Evolutionary conservation across 805 yeast genomes (phyloP).

Genomic region (Torulaspora indica): DNA sequence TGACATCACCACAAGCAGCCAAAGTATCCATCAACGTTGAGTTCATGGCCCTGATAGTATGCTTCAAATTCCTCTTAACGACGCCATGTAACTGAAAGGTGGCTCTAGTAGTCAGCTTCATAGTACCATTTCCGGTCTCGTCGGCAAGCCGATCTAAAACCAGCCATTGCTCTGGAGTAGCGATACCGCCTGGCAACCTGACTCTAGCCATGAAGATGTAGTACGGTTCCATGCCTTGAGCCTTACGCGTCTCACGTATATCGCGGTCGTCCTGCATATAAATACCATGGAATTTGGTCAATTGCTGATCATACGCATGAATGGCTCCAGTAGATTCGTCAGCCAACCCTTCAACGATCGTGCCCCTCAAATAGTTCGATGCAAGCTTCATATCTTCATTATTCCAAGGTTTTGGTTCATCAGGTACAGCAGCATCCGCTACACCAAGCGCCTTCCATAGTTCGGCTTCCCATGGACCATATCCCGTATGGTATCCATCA

Average conservation of each 20-base stretch:
- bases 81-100: slow-evolving; percentile 96
- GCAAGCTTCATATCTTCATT: slow-evolving; percentile 92
- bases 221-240: slow-evolving; percentile 91
- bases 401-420: slow-evolving; percentile 88
- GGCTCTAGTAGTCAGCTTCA: slow-evolving; percentile 93
- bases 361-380: slow-evolving; percentile 86
- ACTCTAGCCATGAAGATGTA: slow-evolving; percentile 96
- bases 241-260: slow-evolving; percentile 85
- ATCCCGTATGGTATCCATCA: slow-evolving; percentile 92
- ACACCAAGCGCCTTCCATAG: slow-evolving; percentile 90
- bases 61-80: slow-evolving; percentile 81
- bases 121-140: slow-evolving; percentile 83
- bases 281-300: slow-evolving; percentile 96
- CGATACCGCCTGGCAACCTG: slow-evolving; percentile 88
- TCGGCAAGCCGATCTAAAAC: slow-evolving; percentile 77
- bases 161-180: slow-evolving; percentile 86
- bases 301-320: slow-evolving; percentile 83
- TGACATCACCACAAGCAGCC: slow-evolving; percentile 98
- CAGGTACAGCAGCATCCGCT: slow-evolving; percentile 70
- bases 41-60: slow-evolving; percentile 90
- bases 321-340: slow-evolving; percentile 89
- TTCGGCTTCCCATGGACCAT: slow-evolving; percentile 75
- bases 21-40: slow-evolving; percentile 85
- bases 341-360: slow-evolving; percentile 77
- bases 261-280: slow-evolving; percentile 99